Conservation (phyloP, 1,284 basidiomycete species). For the Tausonia pullulans region DNA sequence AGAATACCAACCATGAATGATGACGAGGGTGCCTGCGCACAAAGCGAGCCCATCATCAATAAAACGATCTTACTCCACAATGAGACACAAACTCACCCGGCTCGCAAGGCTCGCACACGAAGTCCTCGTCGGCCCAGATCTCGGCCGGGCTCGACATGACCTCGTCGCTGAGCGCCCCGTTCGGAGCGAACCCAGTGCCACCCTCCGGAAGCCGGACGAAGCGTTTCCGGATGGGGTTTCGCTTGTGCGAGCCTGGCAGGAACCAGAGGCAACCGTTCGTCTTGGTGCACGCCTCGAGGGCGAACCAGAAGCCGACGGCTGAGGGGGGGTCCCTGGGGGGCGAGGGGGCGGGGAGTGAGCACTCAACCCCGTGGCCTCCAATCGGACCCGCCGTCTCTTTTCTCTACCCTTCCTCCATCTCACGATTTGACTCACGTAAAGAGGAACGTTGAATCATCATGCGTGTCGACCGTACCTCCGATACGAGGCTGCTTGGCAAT, state of each 20-base stretch:
- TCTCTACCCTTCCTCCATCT: too few species aligned
- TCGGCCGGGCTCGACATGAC: slow-evolving; percentile 27
- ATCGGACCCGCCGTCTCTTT: too few species aligned
- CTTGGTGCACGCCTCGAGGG: slow-evolving; percentile 73
- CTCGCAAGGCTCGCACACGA: slow-evolving; percentile 59
- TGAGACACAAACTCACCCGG: slow-evolving; percentile 46
- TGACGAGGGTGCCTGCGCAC: slow-evolving; percentile 58
- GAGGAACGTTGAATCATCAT: slow-evolving; percentile 46
- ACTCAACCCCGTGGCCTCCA: too few species aligned
- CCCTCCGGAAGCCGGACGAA: slow-evolving; percentile 62
- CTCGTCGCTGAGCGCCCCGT: slow-evolving; percentile 34
- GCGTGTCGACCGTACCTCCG: slow-evolving; percentile 64
- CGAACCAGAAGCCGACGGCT: slow-evolving; percentile 92
- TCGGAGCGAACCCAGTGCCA: slow-evolving; percentile 67
- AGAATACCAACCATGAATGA: slow-evolving; percentile 53
- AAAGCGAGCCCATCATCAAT: background rate
- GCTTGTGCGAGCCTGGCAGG: slow-evolving; percentile 78
- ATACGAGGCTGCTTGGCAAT: slow-evolving; percentile 82
- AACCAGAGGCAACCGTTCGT: slow-evolving; percentile 84
- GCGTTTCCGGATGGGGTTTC: slow-evolving; percentile 58
- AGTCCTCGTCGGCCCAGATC: slow-evolving; percentile 43
- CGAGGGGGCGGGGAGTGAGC: too few species aligned
- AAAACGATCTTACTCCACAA: background rate
- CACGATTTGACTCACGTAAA: slow-evolving; percentile 28
- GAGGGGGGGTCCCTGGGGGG: slow-evolving; percentile 69